These are phyloP conservation scores for Fulvia fulva DNA, from an alignment of 2,329 filamentous ascomycete genomes.

Conservation along the genomic window DNA sequence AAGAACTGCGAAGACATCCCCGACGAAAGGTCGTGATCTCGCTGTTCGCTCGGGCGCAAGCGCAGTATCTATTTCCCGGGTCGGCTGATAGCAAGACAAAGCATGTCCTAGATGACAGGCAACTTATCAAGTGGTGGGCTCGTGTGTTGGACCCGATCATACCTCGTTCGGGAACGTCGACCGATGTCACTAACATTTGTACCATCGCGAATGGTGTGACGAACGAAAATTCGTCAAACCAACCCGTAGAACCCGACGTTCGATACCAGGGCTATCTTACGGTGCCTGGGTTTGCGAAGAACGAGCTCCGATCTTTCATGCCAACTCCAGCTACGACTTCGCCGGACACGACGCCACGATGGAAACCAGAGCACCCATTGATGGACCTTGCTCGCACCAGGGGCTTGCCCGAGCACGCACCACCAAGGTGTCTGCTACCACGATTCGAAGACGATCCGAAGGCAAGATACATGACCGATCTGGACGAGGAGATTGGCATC, in stretches of 20 bases:
- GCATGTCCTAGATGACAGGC: constrained; percentile 86
- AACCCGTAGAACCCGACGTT: constrained; percentile 37
- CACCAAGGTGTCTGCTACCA: constrained; percentile 76
- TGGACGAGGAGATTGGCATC: constrained; percentile 67
- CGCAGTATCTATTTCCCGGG: constrained; percentile 91
- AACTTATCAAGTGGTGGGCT: constrained; percentile 95
- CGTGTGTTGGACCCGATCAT: constrained; percentile 76
- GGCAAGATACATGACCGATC: constrained; percentile 77
- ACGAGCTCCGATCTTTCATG: constrained; percentile 73
- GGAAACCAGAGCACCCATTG: constrained; percentile 64
- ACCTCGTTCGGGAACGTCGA: constrained; percentile 23
- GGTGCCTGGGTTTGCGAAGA: constrained; percentile 78
- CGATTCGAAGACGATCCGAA: constrained; percentile 95
- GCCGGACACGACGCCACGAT: constrained; percentile 29
- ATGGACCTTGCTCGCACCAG: constrained; percentile 65
- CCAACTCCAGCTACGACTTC: constrained; percentile 46
- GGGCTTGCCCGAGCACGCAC: constrained; percentile 53
- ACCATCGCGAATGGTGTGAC: background rate
- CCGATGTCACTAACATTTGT: background rate
- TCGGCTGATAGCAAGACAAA: constrained; percentile 81
- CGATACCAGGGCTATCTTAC: constrained; percentile 68
- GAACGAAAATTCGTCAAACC: constrained; percentile 3
- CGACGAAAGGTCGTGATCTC: constrained; percentile 63
- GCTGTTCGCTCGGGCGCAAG: constrained; percentile 85
- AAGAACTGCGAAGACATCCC: constrained; percentile 48